A percentile compares a stretch with the other conserved stretches of the same genome.
These are phyloP conservation scores for Zymoseptoria passerinii DNA, from an alignment of 2,329 filamentous ascomycete genomes.

Conservation along the genomic window DNA sequence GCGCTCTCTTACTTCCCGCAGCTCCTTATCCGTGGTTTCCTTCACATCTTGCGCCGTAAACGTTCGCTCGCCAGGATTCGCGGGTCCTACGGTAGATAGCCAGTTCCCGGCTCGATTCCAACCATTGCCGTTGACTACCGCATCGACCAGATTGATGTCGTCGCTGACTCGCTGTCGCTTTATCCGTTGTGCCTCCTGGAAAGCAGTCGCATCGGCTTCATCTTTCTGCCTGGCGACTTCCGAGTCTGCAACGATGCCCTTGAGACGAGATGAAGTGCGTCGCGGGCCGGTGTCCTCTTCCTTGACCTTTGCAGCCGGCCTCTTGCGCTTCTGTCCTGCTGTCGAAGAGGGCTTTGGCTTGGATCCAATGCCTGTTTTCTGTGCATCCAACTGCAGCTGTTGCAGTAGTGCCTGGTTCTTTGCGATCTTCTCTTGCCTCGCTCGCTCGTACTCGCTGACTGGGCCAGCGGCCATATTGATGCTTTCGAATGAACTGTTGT, in stretches of 20 bases:
- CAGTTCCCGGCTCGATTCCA: slow-evolving; percentile 63
- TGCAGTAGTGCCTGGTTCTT: slow-evolving; percentile 76
- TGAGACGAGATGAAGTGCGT: slow-evolving; percentile 53
- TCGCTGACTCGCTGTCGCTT: slow-evolving; percentile 59
- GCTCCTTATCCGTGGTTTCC: slow-evolving; percentile 65
- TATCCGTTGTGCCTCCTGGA: slow-evolving; percentile 49
- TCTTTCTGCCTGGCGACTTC: slow-evolving; percentile 62
- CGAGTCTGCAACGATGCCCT: slow-evolving; percentile 56
- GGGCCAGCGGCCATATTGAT: slow-evolving; percentile 16
- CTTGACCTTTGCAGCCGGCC: slow-evolving; percentile 46
- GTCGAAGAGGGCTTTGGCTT: slow-evolving; percentile 43
- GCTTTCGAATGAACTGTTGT: too few relatives aligned
- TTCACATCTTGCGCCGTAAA: slow-evolving; percentile 79
- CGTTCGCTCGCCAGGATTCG: slow-evolving; percentile 72
- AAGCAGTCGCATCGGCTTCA: slow-evolving; percentile 53
- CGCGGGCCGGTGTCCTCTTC: slow-evolving; percentile 45
- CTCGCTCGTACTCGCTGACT: slow-evolving; percentile 78
- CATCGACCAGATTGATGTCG: slow-evolving; percentile 64
- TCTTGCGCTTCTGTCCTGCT: slow-evolving; percentile 33
- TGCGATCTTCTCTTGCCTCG: slow-evolving; percentile 76
- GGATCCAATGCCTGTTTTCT: slow-evolving; percentile 60
- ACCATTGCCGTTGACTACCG: slow-evolving; percentile 65
- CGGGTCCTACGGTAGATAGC: slow-evolving; percentile 58
- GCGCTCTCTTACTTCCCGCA: slow-evolving; percentile 64
- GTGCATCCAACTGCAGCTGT: slow-evolving; percentile 60